phyloP scores from a whole-genome alignment of 2,329 filamentous ascomycete genomes.

The Aspergillus sojae region DNA sequence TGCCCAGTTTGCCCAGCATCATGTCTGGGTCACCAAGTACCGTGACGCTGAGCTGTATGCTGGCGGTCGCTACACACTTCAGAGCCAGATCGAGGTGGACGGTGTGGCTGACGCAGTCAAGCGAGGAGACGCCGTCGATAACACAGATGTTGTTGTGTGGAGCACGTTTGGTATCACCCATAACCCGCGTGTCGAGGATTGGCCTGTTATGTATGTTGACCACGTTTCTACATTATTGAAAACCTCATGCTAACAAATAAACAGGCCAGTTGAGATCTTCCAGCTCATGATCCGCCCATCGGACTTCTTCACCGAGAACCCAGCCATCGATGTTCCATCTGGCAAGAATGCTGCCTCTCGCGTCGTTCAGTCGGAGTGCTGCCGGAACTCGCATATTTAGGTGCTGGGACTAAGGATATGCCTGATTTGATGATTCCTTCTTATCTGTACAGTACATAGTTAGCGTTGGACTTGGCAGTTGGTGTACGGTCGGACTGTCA shows the following conservation, averaged over 20 bases:
- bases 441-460: not conserved
- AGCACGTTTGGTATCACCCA: slow-evolving; percentile 49
- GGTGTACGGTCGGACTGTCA: not conserved
- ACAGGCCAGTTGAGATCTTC: slow-evolving; percentile 41
- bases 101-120: slow-evolving; percentile 38
- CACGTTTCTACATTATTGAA: not conserved
- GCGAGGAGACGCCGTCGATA: slow-evolving; percentile 35
- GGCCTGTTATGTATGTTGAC: slow-evolving; percentile 45
- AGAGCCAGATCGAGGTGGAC: slow-evolving; percentile 46
- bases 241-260: slow-evolving; percentile 9
- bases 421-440: not conserved
- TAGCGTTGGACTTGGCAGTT: not conserved
- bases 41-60: slow-evolving; percentile 56
- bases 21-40: slow-evolving; percentile 58
- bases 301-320: slow-evolving; percentile 59
- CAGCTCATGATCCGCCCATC: slow-evolving; percentile 50
- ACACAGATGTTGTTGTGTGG: slow-evolving; percentile 49
- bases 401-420: not conserved
- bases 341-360: slow-evolving; percentile 37
- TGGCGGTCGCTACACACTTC: slow-evolving; percentile 59
- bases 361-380: slow-evolving; percentile 35
- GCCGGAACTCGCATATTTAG: slow-evolving; percentile 35
- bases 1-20: slow-evolving; percentile 59
- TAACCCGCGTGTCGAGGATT: slow-evolving; percentile 48
- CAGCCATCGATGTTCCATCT: slow-evolving; percentile 56